Conservation (phyloP, 2,329 filamentous ascomycete genomes). For the Ophiostoma triangulosporum region DNA sequence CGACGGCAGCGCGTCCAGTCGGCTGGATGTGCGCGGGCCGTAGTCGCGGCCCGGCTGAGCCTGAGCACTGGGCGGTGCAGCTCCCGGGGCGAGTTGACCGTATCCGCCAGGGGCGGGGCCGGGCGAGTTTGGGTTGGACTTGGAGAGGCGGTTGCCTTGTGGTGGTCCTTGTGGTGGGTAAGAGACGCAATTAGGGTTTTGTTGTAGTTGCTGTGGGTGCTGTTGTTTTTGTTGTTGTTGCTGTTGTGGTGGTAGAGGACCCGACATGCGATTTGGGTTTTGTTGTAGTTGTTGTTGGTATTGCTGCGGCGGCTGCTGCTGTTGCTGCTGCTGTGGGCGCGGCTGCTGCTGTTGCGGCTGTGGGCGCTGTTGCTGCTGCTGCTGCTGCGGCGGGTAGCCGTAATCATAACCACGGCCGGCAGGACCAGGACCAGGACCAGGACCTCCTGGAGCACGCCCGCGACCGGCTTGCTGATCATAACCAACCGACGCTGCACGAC, state of each 20-base stretch:
- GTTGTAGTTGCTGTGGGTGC: constrained; percentile 10
- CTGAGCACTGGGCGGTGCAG: too few relatives aligned
- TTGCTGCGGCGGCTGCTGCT: constrained; percentile 1
- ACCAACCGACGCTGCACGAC: constrained; percentile 29
- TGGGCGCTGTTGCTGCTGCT: constrained; percentile 8
- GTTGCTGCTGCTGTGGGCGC: neutral
- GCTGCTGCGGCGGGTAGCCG: constrained; percentile 10
- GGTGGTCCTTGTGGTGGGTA: neutral
- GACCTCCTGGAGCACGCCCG: constrained; percentile 24
- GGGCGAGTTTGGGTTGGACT: constrained; percentile 18
- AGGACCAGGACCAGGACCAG: neutral
- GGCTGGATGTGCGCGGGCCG: constrained; percentile 25
- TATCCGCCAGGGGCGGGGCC: neutral
- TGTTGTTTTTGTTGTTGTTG: too few relatives aligned
- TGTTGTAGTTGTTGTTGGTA: constrained; percentile 10
- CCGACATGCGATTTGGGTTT: constrained; percentile 9
- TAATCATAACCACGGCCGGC: constrained; percentile 15
- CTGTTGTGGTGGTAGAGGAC: neutral
- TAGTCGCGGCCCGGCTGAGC: constrained; percentile 24
- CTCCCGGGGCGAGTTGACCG: constrained; percentile 1
- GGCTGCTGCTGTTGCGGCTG: neutral
- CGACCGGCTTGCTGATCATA: constrained; percentile 29
- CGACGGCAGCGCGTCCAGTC: constrained; percentile 17
- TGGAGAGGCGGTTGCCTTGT: constrained; percentile 25
- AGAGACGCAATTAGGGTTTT: constrained; percentile 9